Base-by-base conservation (phyloP, 768 basidiomycete genomes). In the Calocera viscosa region DNA sequence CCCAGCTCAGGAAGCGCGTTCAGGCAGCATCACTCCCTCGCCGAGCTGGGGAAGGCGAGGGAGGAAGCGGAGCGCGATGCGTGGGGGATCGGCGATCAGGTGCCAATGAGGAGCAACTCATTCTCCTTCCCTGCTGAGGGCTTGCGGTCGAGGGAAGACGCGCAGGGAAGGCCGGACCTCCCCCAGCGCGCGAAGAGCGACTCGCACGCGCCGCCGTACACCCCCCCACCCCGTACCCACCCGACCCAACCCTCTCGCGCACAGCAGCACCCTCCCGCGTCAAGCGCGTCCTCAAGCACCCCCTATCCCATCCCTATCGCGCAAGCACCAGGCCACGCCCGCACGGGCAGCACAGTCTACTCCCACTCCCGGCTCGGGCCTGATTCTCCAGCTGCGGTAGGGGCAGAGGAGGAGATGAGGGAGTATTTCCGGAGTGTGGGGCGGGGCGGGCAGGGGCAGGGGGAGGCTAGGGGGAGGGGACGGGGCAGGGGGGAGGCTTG, bases 371-470 rank as follows among this genome's bases (percentile, higher is more conserved):
- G 53, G 53, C 53, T 60, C 16, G 53, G 53, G 53, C 26, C 26
- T 11, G 53, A 60, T 19, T 16, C 14, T 7, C 53, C 53, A 2
- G 30, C 26, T 32, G 53, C 26, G 14, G 53, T 32, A 8, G 53
- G 30, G 14, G 53, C 53, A 26, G 53, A 60, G 53, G 53, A 26
- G 30, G 53, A 60, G 53, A 60, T 60, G 53, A 60, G 43, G 43
- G 43, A 47, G 43, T 47, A 47, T 19, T 47, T 47, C 43, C 43
- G 19, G 43, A 47, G 43, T 47, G 19, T 19, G 43, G 19, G 5
- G 19, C 3, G 19, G 7, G 43, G 19, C 8, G 43, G 43, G 19
- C 43, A 47, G 16, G 43, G 35, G 35, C 35, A 38, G 35, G 35
- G 35, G 35, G 7, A 38, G 14, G 24, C 8, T 3, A 47, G 43